phyloP scores from a whole-genome alignment of 345 rosid species.

The Erysimum cheiranthoides region DNA sequence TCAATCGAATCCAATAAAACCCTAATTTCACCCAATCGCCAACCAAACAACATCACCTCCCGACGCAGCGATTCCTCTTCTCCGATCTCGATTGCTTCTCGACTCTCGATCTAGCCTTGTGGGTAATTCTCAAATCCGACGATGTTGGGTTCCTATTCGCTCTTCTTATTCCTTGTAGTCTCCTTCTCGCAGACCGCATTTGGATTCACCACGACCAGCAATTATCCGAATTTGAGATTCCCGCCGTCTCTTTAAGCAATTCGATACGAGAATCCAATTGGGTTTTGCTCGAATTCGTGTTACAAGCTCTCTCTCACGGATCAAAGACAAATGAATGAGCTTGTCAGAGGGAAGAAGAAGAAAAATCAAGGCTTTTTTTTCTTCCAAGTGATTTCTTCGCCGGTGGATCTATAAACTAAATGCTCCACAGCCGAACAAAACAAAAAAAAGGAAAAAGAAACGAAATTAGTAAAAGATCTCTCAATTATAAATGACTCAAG shows the following conservation, averaged over 20 bases:
- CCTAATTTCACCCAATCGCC: conserved; percentile 53
- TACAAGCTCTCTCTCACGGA: conserved; percentile 19
- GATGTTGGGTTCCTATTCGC: conserved; percentile 10
- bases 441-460: not conserved
- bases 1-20: conserved; percentile 31
- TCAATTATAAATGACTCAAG: conserved; percentile 26
- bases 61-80: conserved; percentile 16
- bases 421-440: not conserved
- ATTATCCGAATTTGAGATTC: conserved; percentile 30
- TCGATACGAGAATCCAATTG: conserved; percentile 35
- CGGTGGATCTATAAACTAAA: conserved; percentile 39
- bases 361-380: conserved; percentile 28
- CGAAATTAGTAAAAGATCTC: conserved; percentile 31
- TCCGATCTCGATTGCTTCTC: conserved; percentile 43
- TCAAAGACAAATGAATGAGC: conserved; percentile 42
- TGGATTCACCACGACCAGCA: conserved; percentile 39
- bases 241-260: conserved; percentile 17
- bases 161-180: conserved; percentile 41
- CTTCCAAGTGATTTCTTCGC: conserved; percentile 23
- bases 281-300: conserved; percentile 23
- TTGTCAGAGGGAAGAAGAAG: conserved; percentile 17
- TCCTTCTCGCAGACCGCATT: conserved; percentile 66
- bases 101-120: conserved; percentile 40
- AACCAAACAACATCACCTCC: conserved; percentile 80
- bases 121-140: conserved; percentile 41